Percentiles rank a stretch among this genome's conserved stretches.
phyloP scores from a whole-genome alignment of 2,329 filamentous ascomycete species.

The Aspergillus pseudoterreus region DNA sequence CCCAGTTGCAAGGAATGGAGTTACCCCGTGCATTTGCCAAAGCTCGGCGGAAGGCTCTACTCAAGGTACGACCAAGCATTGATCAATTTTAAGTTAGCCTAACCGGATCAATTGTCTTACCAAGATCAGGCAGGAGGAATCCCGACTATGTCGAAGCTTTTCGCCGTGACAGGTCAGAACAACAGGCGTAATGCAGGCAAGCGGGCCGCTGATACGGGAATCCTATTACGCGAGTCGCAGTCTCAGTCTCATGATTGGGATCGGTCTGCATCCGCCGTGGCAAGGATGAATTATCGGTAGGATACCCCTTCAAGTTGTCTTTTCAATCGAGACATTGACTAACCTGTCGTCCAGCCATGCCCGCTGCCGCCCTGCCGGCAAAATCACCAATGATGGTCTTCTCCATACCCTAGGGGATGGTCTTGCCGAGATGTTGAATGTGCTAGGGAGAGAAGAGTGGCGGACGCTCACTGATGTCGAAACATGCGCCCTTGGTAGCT shows the following conservation, averaged over 20 bases:
- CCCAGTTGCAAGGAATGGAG: too few relatives aligned
- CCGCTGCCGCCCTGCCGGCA: constrained; percentile 50
- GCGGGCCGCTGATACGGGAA: constrained; percentile 43
- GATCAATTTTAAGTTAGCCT: too few relatives aligned
- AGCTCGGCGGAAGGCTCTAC: too few relatives aligned
- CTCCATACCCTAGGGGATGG: constrained; percentile 60
- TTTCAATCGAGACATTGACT: too few relatives aligned
- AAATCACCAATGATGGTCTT: constrained; percentile 56
- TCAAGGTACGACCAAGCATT: too few relatives aligned
- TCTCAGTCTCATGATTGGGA: constrained; percentile 22
- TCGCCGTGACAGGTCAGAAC: constrained; percentile 46
- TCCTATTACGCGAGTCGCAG: constrained; percentile 42
- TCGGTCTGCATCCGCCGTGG: constrained; percentile 45
- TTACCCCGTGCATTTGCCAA: too few relatives aligned
- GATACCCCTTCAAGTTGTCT: too few relatives aligned
- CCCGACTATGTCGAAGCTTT: constrained; percentile 46
- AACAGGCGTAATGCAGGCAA: constrained; percentile 32
- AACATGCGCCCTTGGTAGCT: constrained; percentile 56
- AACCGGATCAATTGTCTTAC: too few relatives aligned
- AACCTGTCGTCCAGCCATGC: constrained; percentile 32
- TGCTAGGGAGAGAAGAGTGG: constrained; percentile 63
- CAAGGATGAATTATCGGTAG: constrained; percentile 56
- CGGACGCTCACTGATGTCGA: constrained; percentile 61
- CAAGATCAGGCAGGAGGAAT: constrained; percentile 44
- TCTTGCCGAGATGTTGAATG: constrained; percentile 58